Evolutionary conservation across 2,329 filamentous ascomycete species (phyloP), one percentile per base, ranked within the genome.

Genomic region (Sphaceloma murrayae): DNA sequence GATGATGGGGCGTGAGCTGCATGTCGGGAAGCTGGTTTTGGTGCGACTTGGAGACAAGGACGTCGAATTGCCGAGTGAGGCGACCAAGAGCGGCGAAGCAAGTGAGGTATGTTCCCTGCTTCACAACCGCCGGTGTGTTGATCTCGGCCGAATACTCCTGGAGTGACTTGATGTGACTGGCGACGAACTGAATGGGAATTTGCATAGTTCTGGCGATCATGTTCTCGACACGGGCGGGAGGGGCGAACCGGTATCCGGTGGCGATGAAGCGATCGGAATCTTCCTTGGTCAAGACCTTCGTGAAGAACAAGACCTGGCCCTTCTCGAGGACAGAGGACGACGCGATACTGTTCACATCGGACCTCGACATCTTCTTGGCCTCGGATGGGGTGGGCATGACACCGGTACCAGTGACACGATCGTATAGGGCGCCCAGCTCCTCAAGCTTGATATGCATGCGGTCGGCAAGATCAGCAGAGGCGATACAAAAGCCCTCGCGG

Each of bases 221-320:
- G 13, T 75, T 70, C 9, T 76, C 72, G 19, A 94, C 80, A 49
- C 86, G 78, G 46, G 73, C 72, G 9, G 79, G 64, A 24, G 76
- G 72, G 2, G 82, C 82, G 54, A 94, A 94, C n/a, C 82, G 76
- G 59, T 80, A 93, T 1, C 87, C 86, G 8, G 74, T 67, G 1
- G 83, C 77, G 50, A 80, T 74, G 10, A 94, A 69, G 19, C 73
- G 72, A 42, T 75, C 70, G 0, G 74, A 69, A 26, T 87, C 82
- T 1, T 71, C 66, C 24, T 68, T 67, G 24, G 70, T 67, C 1
- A 82, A 69, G 32, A 72, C 72, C 8, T 79, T 81, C 4, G 87
- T 80, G 7, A 93, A 72, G 54, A 93, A 87, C 59, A 94, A 75
- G 34, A 93, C 70, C 44, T 88, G 85, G 1, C 87, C 86, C 48